Conservation (phyloP, 345 rosid species). For the Firmiana major region DNA sequence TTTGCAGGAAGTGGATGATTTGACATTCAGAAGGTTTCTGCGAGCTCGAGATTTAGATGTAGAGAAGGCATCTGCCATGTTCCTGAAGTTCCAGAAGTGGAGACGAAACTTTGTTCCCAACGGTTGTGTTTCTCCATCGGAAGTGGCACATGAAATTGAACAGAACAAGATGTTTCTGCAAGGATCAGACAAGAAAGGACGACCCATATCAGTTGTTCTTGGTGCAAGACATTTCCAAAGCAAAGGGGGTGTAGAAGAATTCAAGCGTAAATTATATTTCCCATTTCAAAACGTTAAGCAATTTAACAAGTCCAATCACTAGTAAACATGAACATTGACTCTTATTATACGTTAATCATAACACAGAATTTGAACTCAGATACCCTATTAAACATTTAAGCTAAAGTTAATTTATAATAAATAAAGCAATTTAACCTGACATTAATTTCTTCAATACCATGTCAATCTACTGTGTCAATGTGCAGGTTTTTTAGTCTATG, state of each 20-base stretch:
- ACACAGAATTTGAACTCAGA: too few species aligned
- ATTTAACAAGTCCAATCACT: background rate
- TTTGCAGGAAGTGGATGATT: slow-evolving; percentile 41
- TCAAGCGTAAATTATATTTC: slow-evolving; percentile 34
- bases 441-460: too few species aligned
- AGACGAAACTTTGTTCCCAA: too few species aligned
- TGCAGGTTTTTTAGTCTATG: slow-evolving; percentile 35
- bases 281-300: background rate
- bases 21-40: slow-evolving; percentile 41
- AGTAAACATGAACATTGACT: too few species aligned
- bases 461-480: background rate
- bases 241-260: slow-evolving; percentile 36
- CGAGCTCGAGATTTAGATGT: slow-evolving; percentile 41
- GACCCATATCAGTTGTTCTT: slow-evolving; percentile 27
- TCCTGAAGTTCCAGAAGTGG: too few species aligned
- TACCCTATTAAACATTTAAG: too few species aligned
- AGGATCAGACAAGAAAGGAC: slow-evolving; percentile 43
- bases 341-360: too few species aligned
- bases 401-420: too few species aligned
- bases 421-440: too few species aligned
- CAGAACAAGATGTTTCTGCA: slow-evolving; percentile 26
- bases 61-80: slow-evolving; percentile 36
- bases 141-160: background rate
- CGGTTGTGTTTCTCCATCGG: too few species aligned
- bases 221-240: slow-evolving; percentile 37